These are phyloP conservation scores for Erythrophleum fordii DNA, from an alignment of 306 rosid species.

Conservation along the genomic window DNA sequence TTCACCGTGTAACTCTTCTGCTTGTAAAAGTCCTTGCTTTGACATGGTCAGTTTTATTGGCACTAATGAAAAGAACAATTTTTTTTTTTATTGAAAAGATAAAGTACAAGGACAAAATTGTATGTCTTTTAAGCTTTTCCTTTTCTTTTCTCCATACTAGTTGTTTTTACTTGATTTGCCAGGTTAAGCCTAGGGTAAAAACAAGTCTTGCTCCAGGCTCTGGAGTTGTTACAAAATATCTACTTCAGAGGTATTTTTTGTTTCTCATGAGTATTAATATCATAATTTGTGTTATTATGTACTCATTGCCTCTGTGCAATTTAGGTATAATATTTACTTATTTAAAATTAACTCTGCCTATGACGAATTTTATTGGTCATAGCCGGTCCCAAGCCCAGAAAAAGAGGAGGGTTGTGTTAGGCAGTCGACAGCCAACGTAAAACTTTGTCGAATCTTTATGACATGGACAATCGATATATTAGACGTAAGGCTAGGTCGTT, in stretches of 20 bases:
- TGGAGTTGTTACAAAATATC: slow-evolving; percentile 92
- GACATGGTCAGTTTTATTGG: neutral
- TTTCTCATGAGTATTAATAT: neutral
- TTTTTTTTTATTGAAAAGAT: neutral
- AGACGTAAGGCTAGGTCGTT: no score
- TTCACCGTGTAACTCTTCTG: no score
- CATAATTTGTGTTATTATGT: slow-evolving; percentile 13
- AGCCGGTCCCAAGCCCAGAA: no score
- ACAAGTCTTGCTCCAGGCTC: slow-evolving; percentile 99
- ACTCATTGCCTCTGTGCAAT: slow-evolving; percentile 25
- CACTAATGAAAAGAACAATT: neutral
- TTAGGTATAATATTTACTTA: slow-evolving; percentile 30
- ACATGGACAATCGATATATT: no score
- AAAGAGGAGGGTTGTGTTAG: no score
- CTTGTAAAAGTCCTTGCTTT: no score
- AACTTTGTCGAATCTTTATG: no score
- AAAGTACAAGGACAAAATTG: no score
- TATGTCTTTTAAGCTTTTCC: neutral
- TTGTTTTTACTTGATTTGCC: slow-evolving; percentile 29
- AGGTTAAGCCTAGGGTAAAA: slow-evolving; percentile 98
- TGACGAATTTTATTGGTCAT: no score
- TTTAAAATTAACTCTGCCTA: neutral
- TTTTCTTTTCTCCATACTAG: slow-evolving; percentile 12
- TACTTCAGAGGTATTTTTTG: slow-evolving; percentile 72
- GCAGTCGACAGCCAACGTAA: no score